A percentile compares a stretch with the other conserved stretches of the same genome.
phyloP scores from a whole-genome alignment of 345 rosid species.

The Citrus australasica region DNA sequence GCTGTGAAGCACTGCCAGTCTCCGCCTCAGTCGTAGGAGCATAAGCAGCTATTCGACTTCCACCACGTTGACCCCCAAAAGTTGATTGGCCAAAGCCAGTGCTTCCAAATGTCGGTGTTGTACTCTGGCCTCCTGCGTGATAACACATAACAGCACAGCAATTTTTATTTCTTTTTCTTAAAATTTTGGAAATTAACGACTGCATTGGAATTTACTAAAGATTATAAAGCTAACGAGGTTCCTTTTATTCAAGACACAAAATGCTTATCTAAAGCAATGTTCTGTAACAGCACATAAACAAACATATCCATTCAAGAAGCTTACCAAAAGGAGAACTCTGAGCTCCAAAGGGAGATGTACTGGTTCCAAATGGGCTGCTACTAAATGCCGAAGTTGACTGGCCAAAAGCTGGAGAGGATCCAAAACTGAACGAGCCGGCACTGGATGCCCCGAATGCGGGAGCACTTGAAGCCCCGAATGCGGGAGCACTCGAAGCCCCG shows the following conservation, averaged over 20 bases:
- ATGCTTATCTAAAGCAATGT: not conserved
- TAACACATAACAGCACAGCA: slow-evolving; percentile 9
- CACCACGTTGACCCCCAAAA: slow-evolving; percentile 74
- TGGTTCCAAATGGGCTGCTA: slow-evolving; percentile 62
- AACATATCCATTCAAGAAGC: slow-evolving; percentile 16
- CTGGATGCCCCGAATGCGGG: slow-evolving; percentile 55
- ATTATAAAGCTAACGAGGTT: not conserved
- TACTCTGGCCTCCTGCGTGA: slow-evolving; percentile 56
- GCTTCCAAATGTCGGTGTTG: slow-evolving; percentile 70
- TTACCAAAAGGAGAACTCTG: slow-evolving; percentile 70
- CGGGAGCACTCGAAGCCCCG: slow-evolving; percentile 28
- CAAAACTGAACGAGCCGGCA: slow-evolving; percentile 56
- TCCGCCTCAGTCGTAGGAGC: slow-evolving; percentile 66
- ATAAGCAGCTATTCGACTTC: slow-evolving; percentile 75
- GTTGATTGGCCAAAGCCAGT: slow-evolving; percentile 62
- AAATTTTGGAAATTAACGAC: not conserved
- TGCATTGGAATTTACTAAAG: not conserved
- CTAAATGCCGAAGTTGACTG: slow-evolving; percentile 76
- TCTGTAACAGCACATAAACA: not conserved
- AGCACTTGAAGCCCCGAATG: slow-evolving; percentile 32
- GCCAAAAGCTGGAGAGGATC: slow-evolving; percentile 68
- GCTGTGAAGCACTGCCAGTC: slow-evolving; percentile 38
- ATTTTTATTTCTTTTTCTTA: not conserved
- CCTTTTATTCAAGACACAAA: not conserved
- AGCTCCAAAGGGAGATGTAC: slow-evolving; percentile 59